Conservation (phyloP, 1,284 basidiomycete species). For the Ganoderma lingzhi region DNA sequence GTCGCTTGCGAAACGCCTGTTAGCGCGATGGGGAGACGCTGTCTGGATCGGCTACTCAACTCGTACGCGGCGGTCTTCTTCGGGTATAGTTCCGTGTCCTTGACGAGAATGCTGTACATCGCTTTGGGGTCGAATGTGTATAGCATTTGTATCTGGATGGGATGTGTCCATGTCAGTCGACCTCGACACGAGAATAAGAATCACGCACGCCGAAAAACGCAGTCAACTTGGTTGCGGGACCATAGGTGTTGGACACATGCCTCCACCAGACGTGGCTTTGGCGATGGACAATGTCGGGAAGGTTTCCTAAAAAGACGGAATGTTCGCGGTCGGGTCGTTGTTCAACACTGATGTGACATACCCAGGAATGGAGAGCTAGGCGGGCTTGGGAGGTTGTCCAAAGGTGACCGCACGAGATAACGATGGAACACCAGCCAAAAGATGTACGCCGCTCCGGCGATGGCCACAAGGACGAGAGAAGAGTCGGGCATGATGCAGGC, state of each 20-base stretch:
- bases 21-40: too few species aligned
- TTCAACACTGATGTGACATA: background rate
- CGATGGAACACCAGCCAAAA: background rate
- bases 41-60: background rate
- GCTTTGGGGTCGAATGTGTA: slow-evolving; percentile 42
- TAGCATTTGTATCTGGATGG: slow-evolving; percentile 10
- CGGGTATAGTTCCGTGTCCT: slow-evolving; percentile 40
- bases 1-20: slow-evolving; percentile 10
- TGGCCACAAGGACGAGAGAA: background rate
- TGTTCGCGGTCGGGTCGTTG: background rate
- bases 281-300: slow-evolving; percentile 1
- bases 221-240: background rate
- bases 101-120: slow-evolving; percentile 48
- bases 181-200: background rate
- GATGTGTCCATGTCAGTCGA: background rate
- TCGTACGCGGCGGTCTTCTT: slow-evolving; percentile 18
- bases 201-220: background rate
- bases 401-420: background rate
- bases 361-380: background rate
- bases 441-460: background rate
- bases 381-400: slow-evolving; percentile 2
- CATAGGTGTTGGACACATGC: background rate
- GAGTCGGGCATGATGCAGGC: background rate
- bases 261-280: background rate
- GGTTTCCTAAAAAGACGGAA: background rate